phyloP scores from a whole-genome alignment of 352 stramenopile species.

The Peronosclerospora sorghi region DNA sequence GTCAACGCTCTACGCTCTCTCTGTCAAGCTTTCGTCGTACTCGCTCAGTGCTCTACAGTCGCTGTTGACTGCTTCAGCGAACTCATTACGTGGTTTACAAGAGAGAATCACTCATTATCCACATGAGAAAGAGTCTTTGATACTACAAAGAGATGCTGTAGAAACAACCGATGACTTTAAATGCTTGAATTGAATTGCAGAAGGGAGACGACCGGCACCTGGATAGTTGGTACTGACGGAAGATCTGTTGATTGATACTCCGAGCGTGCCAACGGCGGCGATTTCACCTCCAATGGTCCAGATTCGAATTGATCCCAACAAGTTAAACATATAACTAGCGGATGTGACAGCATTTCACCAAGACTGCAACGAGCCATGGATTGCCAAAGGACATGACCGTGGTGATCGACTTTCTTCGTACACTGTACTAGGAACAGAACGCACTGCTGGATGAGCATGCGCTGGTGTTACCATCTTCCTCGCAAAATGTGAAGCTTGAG shows the following conservation, averaged over 20 bases:
- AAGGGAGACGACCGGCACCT: constrained; percentile 30
- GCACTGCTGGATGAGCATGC: constrained; percentile 66
- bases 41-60: constrained; percentile 25
- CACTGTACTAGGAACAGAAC: constrained; percentile 32
- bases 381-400: constrained; percentile 9
- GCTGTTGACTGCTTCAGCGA: constrained; percentile 7
- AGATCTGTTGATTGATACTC: constrained; percentile 53
- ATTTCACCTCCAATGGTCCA: constrained; percentile 8
- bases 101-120: neutral
- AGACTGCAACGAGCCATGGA: constrained; percentile 52
- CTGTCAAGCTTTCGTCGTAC: constrained; percentile 37
- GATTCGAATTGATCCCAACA: constrained; percentile 17
- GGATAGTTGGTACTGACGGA: constrained; percentile 64
- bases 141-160: neutral
- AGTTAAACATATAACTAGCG: constrained; percentile 19
- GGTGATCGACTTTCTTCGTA: constrained; percentile 11
- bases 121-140: neutral
- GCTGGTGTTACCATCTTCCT: constrained; percentile 70
- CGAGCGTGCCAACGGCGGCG: constrained; percentile 10
- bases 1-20: constrained; percentile 30
- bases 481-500: constrained; percentile 38
- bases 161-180: constrained; percentile 46
- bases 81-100: no score
- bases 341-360: constrained; percentile 36
- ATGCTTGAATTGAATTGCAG: constrained; percentile 35